Base-by-base conservation (phyloP, 768 basidiomycete species). In the Dendrothele bispora region DNA sequence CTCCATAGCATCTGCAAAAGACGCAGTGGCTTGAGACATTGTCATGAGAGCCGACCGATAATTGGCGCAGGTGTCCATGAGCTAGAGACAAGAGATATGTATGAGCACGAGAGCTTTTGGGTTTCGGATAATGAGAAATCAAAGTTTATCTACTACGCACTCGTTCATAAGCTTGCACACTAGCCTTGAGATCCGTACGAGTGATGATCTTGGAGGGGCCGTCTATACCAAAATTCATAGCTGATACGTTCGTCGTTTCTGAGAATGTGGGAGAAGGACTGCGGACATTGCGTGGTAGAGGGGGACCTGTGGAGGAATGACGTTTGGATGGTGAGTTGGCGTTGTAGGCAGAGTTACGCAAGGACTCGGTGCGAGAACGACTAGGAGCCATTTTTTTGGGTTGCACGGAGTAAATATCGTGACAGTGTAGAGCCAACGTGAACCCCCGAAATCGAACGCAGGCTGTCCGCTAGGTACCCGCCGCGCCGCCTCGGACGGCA, bases 1-100 rank as follows among this genome's bases (percentile, higher is more conserved):
- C 66, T 91, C 85, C 78, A 95, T 79, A 21, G 93, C 85, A 63
- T 88, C 83, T 28, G 94, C 94, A 58, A 97, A 91, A 3, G 77
- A 75, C 35, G 91, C 88, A 7, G 90, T 91, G 17, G 84, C 91
- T 46, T 82, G 83, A 29, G 89, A 88, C 81, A 95, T 84, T 24
- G 80, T 78, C 50, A 91, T 66, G 46, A 98, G 75, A 17, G 90
- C 90, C 17, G 81, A 71, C 46, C 92, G 86, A 72, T 95, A 98
- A 38, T 75, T 78, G 29, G 89, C 82, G 48, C 87, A 88, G 49
- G 82, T 76, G 52, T 67, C 78, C 72, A 94, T 78, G 44, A 97
- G 75, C 89, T 95, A 39, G 27, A 39, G 24, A 29, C 25, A 38
- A 42, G 38, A 46, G 47, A 46, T 50, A 47, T 25, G 36, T 38